Percentiles rank a stretch among this genome's conserved stretches.
phyloP scores from a whole-genome alignment of 495 filamentous ascomycete species.

The Cryomyces minteri region DNA sequence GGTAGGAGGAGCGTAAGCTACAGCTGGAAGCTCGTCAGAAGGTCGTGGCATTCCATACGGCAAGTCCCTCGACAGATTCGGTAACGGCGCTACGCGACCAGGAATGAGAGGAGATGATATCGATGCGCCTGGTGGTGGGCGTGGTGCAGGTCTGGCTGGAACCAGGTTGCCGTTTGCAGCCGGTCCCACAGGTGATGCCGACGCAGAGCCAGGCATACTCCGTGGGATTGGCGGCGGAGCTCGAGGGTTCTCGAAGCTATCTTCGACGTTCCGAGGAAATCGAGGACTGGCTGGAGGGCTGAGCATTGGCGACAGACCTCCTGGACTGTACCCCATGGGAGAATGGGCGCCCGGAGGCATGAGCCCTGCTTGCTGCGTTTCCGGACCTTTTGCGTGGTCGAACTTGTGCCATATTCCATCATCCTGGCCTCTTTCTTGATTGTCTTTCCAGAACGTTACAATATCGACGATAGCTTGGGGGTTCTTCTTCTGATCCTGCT shows the following conservation, averaged over 20 bases:
- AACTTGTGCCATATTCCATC: slow-evolving; percentile 94
- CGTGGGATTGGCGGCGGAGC: slow-evolving; percentile 80
- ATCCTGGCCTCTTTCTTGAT: slow-evolving; percentile 55
- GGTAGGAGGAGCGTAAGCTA: slow-evolving; percentile 17
- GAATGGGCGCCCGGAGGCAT: slow-evolving; percentile 23
- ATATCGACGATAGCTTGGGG: slow-evolving; percentile 89
- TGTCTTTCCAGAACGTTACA: slow-evolving; percentile 91
- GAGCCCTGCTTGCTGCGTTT: slow-evolving; percentile 29
- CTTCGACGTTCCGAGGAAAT: slow-evolving; percentile 78
- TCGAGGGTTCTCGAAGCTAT: slow-evolving; percentile 92
- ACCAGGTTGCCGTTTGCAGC: slow-evolving; percentile 38
- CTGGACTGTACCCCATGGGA: slow-evolving; percentile 11
- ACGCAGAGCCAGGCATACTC: background rate
- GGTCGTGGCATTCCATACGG: slow-evolving; percentile 3
- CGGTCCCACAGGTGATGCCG: too few relatives aligned
- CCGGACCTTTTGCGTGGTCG: slow-evolving; percentile 46
- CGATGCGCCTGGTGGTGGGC: slow-evolving; percentile 27
- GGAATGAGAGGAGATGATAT: too few relatives aligned
- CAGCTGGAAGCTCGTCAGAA: slow-evolving; percentile 15
- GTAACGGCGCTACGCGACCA: too few relatives aligned
- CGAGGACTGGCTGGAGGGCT: slow-evolving; percentile 82
- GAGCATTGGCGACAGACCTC: slow-evolving; percentile 30
- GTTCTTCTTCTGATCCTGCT: slow-evolving; percentile 88
- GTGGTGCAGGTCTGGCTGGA: slow-evolving; percentile 47
- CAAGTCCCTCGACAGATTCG: background rate